These are phyloP conservation scores for Nothophaeocryptopus gaeumannii DNA, from an alignment of 2,329 filamentous ascomycete genomes.

Conservation along the genomic window DNA sequence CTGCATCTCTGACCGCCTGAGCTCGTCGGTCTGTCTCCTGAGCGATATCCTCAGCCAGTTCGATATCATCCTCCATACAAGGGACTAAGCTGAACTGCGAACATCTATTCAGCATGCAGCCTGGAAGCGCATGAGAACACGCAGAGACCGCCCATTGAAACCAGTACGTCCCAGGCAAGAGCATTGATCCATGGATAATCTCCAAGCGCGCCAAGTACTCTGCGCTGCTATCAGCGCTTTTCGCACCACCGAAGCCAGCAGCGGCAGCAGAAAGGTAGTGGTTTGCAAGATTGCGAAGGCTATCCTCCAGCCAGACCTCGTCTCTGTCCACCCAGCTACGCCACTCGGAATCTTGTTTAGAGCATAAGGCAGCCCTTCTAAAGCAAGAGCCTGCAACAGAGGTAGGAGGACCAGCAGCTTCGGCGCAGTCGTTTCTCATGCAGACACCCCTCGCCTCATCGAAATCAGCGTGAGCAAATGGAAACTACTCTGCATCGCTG, in stretches of 20 bases:
- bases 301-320: too few relatives aligned
- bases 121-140: slow-evolving; percentile 21
- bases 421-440: too few relatives aligned
- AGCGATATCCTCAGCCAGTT: background rate
- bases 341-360: too few relatives aligned
- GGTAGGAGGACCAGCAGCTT: too few relatives aligned
- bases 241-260: too few relatives aligned
- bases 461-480: slow-evolving; percentile 12
- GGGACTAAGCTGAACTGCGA: slow-evolving; percentile 5
- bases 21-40: background rate
- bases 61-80: slow-evolving; percentile 1
- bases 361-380: too few relatives aligned
- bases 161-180: slow-evolving; percentile 58
- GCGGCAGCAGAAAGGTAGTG: too few relatives aligned
- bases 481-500: slow-evolving; percentile 18
- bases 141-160: slow-evolving; percentile 54
- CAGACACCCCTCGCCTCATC: too few relatives aligned
- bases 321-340: too few relatives aligned
- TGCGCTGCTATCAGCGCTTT: too few relatives aligned
- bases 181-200: slow-evolving; percentile 59
- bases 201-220: slow-evolving; percentile 43
- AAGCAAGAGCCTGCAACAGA: too few relatives aligned
- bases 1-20: background rate
- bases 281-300: too few relatives aligned
- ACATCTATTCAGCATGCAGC: background rate